A percentile compares a stretch with the other conserved stretches of the same genome.
phyloP scores from a whole-genome alignment of 23 red algal species.

The Pyropia yezoensis region DNA sequence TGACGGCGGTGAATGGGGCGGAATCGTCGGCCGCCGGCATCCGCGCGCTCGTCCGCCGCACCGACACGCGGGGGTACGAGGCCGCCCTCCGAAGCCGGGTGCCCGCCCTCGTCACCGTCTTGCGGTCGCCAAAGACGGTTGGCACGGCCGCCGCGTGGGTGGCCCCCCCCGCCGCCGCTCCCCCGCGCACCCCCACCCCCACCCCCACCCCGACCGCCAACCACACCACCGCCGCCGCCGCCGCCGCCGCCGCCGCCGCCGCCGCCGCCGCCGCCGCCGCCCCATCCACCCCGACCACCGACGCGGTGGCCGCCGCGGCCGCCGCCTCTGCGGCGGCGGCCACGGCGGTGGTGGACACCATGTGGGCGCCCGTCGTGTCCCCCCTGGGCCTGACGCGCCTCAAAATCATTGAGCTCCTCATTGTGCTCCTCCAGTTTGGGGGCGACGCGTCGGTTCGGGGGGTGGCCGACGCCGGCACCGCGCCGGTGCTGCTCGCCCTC shows the following conservation, averaged over 20 bases:
- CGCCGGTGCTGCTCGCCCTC: slow-evolving; percentile 39
- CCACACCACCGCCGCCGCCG: no score
- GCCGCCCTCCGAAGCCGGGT: slow-evolving; percentile 41
- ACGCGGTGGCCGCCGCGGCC: no score
- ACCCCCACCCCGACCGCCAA: no score
- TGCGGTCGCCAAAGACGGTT: neutral
- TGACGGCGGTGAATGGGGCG: slow-evolving; percentile 51
- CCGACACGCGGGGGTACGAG: slow-evolving; percentile 47
- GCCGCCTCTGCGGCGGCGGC: no score
- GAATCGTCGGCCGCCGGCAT: slow-evolving; percentile 54
- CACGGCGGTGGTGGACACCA: slow-evolving; percentile 24
- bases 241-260: no score
- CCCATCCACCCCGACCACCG: no score
- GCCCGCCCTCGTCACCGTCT: slow-evolving; percentile 20
- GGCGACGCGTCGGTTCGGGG: slow-evolving; percentile 24
- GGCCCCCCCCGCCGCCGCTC: no score
- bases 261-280: no score
- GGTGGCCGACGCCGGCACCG: slow-evolving; percentile 35
- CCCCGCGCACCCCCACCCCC: no score
- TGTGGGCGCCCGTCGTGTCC: slow-evolving; percentile 48
- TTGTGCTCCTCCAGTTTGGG: slow-evolving; percentile 48
- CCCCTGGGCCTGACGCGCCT: slow-evolving; percentile 47
- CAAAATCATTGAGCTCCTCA: slow-evolving; percentile 58
- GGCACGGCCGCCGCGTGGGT: no score
- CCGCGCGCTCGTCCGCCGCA: slow-evolving; percentile 41